A percentile compares a stretch with the other conserved stretches of the same genome.
Conservation (phyloP, 805 yeast genomes). For the Peterozyma xylosa region DNA sequence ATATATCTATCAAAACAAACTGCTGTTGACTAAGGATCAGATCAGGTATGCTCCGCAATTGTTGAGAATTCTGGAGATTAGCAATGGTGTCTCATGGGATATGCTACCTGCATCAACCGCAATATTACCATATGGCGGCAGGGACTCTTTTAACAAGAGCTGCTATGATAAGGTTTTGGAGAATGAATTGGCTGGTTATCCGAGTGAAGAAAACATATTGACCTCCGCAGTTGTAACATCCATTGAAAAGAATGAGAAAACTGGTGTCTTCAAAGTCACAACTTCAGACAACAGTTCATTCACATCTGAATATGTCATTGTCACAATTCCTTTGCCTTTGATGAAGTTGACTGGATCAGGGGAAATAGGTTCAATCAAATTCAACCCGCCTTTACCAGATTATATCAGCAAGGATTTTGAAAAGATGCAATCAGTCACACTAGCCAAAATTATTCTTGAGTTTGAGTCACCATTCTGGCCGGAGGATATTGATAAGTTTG, state of each 20-base stretch:
- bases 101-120: constrained; percentile 18
- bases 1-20: constrained; percentile 13
- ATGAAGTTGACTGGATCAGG: constrained; percentile 23
- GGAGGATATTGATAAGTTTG: constrained; percentile 20
- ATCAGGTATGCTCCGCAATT: constrained; percentile 20
- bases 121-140: constrained; percentile 19
- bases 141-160: constrained; percentile 21
- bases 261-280: constrained; percentile 9
- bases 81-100: constrained; percentile 22
- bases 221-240: constrained; percentile 14
- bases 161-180: constrained; percentile 21
- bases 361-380: constrained; percentile 23
- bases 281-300: constrained; percentile 13
- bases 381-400: constrained; percentile 30
- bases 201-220: constrained; percentile 14
- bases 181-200: constrained; percentile 18
- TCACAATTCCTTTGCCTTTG: constrained; percentile 44
- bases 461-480: constrained; percentile 43
- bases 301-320: constrained; percentile 31
- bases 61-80: constrained; percentile 19
- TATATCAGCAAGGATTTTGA: constrained; percentile 19
- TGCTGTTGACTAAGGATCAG: constrained; percentile 17
- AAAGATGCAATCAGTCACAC: constrained; percentile 28
- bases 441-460: constrained; percentile 41
- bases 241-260: constrained; percentile 17